Conservation (phyloP, 495 filamentous ascomycete genomes). For the Penicillium canariense region DNA sequence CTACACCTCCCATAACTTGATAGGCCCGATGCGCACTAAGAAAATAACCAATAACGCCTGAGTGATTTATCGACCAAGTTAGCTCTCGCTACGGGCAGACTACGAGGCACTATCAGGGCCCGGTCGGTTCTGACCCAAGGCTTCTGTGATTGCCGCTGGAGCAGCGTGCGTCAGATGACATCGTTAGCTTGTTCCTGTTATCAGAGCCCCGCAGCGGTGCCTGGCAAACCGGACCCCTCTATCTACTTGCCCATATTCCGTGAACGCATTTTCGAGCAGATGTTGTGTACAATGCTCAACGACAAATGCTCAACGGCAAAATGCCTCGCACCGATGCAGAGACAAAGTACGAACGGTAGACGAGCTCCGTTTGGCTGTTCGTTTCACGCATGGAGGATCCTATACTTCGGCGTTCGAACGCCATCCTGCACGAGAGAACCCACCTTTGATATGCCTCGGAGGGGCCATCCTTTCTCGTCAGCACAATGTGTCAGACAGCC, state of each 20-base stretch:
- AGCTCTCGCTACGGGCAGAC: not conserved
- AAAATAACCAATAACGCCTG: not conserved
- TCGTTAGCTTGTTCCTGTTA: constrained; percentile 8
- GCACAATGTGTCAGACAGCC: constrained; percentile 36
- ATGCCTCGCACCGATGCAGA: too few relatives aligned
- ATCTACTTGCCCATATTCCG: not conserved
- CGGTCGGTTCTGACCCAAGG: constrained; percentile 4
- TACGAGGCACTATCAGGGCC: constrained; percentile 3
- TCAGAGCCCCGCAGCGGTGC: constrained; percentile 3
- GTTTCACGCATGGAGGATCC: too few relatives aligned
- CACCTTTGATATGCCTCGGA: too few relatives aligned
- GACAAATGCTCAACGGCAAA: too few relatives aligned
- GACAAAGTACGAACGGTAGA: not conserved
- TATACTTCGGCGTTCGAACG: too few relatives aligned
- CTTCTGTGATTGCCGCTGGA: constrained; percentile 2
- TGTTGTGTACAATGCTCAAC: not conserved
- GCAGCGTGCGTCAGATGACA: not conserved
- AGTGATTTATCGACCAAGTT: not conserved
- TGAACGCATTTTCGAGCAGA: not conserved
- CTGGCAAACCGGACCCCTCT: not conserved
- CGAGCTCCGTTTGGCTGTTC: too few relatives aligned
- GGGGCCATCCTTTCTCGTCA: too few relatives aligned
- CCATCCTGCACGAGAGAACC: too few relatives aligned
- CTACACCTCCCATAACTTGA: not conserved
- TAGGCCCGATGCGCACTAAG: constrained; percentile 9